Percentiles rank a stretch among this genome's conserved stretches.
phyloP scores from a whole-genome alignment of 2,329 filamentous ascomycete genomes.

The Pseudocercospora eumusae region DNA sequence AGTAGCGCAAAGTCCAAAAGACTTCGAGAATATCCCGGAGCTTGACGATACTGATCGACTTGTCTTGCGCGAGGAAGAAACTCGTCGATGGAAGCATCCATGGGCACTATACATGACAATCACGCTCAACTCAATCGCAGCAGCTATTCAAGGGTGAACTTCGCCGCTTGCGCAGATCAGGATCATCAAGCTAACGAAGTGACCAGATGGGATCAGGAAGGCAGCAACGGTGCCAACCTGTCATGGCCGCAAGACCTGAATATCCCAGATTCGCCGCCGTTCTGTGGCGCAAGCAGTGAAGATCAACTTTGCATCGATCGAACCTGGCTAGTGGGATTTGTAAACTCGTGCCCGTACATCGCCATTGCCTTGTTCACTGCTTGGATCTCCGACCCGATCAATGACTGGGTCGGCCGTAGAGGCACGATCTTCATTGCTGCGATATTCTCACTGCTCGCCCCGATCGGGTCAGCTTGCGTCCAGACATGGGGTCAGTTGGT shows the following conservation, averaged over 20 bases:
- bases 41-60: slow-evolving; percentile 49
- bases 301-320: slow-evolving; percentile 1
- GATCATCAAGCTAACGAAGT: neutral
- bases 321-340: slow-evolving; percentile 8
- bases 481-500: slow-evolving; percentile 72
- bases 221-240: slow-evolving; percentile 31
- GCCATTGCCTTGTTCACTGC: slow-evolving; percentile 33
- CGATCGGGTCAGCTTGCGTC: slow-evolving; percentile 61
- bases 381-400: slow-evolving; percentile 57
- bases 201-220: slow-evolving; percentile 35
- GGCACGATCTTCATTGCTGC: slow-evolving; percentile 43
- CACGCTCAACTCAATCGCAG: slow-evolving; percentile 22
- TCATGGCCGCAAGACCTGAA: slow-evolving; percentile 28
- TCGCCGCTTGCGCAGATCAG: neutral
- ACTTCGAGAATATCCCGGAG: slow-evolving; percentile 52
- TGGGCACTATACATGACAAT: slow-evolving; percentile 52
- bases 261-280: slow-evolving; percentile 17
- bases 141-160: slow-evolving; percentile 29
- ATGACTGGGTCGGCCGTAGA: slow-evolving; percentile 38
- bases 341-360: slow-evolving; percentile 50
- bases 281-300: neutral
- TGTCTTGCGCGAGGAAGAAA: slow-evolving; percentile 48
- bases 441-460: slow-evolving; percentile 60
- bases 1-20: slow-evolving; percentile 55
- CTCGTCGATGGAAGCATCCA: slow-evolving; percentile 55